phyloP scores from a whole-genome alignment of 805 yeast species.

The Myxozyma lipomycoides region DNA sequence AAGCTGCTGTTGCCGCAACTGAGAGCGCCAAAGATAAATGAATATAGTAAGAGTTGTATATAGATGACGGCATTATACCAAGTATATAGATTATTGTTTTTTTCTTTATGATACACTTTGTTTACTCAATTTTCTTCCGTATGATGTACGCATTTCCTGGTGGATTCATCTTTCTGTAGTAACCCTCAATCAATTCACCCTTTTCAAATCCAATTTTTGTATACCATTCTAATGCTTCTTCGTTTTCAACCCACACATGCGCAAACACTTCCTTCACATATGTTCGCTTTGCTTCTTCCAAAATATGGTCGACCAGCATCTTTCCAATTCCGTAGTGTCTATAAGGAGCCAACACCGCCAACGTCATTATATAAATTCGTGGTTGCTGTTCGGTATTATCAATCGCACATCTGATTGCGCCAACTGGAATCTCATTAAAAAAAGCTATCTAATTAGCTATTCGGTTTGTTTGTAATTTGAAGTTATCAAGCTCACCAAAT shows the following conservation, averaged over 20 bases:
- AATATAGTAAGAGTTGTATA: neutral
- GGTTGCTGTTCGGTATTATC: constrained; percentile 35
- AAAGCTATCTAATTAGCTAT: constrained; percentile 41
- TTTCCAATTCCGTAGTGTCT: constrained; percentile 59
- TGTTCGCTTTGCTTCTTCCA: constrained; percentile 52
- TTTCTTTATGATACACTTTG: no score
- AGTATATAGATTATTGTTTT: neutral
- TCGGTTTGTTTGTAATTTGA: neutral
- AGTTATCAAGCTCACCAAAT: constrained; percentile 36
- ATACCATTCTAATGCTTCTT: constrained; percentile 50
- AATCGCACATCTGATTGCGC: constrained; percentile 56
- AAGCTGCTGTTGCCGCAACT: no score
- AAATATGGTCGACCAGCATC: constrained; percentile 53
- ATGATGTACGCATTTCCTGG: constrained; percentile 47
- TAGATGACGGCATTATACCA: neutral
- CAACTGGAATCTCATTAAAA: constrained; percentile 77
- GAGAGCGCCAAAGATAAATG: neutral
- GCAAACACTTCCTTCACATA: constrained; percentile 51
- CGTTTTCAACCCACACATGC: constrained; percentile 51
- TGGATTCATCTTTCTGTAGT: constrained; percentile 45
- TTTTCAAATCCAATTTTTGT: constrained; percentile 47
- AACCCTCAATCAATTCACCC: constrained; percentile 41
- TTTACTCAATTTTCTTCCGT: constrained; percentile 12
- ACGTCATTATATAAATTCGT: constrained; percentile 58
- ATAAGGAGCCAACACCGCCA: constrained; percentile 67